Percentiles rank a stretch among this genome's conserved stretches.
phyloP scores from a whole-genome alignment of 202 grass and related monocot species.

The Setaria italica region DNA sequence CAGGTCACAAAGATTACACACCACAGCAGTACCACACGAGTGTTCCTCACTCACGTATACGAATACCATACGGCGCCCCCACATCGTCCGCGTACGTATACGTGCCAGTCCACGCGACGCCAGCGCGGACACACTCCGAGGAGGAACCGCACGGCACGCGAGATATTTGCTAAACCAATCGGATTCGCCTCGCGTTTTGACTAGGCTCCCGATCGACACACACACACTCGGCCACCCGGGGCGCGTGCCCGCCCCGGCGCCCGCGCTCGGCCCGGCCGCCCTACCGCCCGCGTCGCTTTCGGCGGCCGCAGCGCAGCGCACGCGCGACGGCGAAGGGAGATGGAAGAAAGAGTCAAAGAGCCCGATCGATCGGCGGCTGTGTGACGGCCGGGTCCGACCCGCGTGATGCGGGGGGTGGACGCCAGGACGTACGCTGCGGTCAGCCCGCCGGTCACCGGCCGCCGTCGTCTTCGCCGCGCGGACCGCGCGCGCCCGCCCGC shows the following conservation, averaged over 20 bases:
- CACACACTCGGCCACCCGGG: too few species aligned
- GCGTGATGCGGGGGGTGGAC: not conserved
- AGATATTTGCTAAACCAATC: constrained; percentile 27
- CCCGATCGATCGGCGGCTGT: not conserved
- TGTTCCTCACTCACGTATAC: not conserved
- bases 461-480: constrained; percentile 39
- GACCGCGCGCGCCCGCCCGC: not conserved
- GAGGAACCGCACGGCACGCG: not conserved
- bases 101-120: not conserved
- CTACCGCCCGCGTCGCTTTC: not conserved
- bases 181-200: constrained; percentile 27
- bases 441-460: not conserved
- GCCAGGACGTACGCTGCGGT: not conserved
- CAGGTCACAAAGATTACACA: not conserved
- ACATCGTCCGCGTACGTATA: not conserved
- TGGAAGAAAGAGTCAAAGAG: too few species aligned
- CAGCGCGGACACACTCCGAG: not conserved
- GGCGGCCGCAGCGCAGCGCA: not conserved
- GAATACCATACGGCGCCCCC: constrained; percentile 3
- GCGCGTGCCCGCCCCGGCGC: too few species aligned
- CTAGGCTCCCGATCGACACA: not conserved
- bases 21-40: not conserved
- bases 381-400: not conserved
- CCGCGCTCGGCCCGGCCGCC: too few species aligned
- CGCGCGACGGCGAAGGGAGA: not conserved